Evolutionary conservation across 192 early-diverging fungal genomes (phyloP), one percentile per base, ranked within the genome.

Genomic region (Podila clonocystis): DNA sequence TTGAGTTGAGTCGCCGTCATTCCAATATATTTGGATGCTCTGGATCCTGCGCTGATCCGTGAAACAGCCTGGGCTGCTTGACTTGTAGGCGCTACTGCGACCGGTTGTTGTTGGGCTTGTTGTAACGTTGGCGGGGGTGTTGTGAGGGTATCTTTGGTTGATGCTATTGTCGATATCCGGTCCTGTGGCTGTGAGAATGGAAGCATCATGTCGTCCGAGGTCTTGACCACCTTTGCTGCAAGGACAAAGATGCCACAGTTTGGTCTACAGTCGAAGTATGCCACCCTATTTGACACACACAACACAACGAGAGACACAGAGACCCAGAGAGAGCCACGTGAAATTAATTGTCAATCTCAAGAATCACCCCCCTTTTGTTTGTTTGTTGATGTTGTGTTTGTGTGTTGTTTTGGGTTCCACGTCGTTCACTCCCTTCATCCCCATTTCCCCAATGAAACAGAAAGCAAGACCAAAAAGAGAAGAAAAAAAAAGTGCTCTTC

Each of bases 211-310:
- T 45, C 41, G 2, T 45, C 41, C 41, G 41, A 45, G 15, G 41
- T 66, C 59, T 77, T 76, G n/a, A 73, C 67, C 45, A 85, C 73
- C 58, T 93, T 93, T 30, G 89, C 87, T 5, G 91, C 88, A 13
- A 91, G 83, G 19, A 93, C 83, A 83, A 95, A 95, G 50, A 95
- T 82, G 19, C 94, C 94, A 13, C 90, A 88, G 41, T 87, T 82
- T 3, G 89, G 85, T 22, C 89, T 86, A 73, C 94, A 95, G 34
- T 67, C 76, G 77, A 95, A 95, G 63, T 95, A 95, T 1, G 77
- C 63, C 33, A 87, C 83, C 15, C 94, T 90, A 75, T 49, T 60
- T 52, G 34, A 29, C n/a, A 58, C 52, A 58, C 41, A 17, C 26
- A 41, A 58, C 31, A 26, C 24, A 50, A 15, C 50, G 33, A 52